These are phyloP conservation scores for Cordyceps pruinosa DNA, from an alignment of 2,329 filamentous ascomycete species.

Conservation along the genomic window DNA sequence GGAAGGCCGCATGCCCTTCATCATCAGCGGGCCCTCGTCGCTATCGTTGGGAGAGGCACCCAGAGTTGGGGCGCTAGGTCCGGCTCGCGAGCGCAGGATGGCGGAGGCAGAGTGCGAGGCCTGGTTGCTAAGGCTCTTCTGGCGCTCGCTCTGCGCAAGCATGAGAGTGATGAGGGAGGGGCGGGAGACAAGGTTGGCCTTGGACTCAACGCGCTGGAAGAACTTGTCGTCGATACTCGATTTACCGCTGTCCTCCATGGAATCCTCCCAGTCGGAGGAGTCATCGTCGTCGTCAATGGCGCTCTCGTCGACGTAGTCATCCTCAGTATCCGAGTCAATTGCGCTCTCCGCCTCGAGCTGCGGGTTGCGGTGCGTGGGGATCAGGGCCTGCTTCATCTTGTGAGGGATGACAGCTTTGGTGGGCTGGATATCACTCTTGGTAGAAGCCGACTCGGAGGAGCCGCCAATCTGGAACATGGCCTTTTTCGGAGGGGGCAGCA, in stretches of 20 bases:
- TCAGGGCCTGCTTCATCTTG: slow-evolving; percentile 73
- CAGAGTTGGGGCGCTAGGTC: slow-evolving; percentile 36
- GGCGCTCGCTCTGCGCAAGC: slow-evolving; percentile 70
- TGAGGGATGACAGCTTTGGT: slow-evolving; percentile 33
- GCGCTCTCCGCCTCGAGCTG: slow-evolving; percentile 49
- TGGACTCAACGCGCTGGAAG: slow-evolving; percentile 89
- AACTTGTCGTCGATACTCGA: slow-evolving; percentile 76
- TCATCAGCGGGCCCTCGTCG: slow-evolving; percentile 55
- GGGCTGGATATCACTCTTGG: slow-evolving; percentile 47
- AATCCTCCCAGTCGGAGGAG: slow-evolving; percentile 55
- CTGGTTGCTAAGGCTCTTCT: slow-evolving; percentile 60
- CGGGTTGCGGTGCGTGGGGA: slow-evolving; percentile 59
- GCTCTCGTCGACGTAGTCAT: slow-evolving; percentile 71
- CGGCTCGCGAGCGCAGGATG: slow-evolving; percentile 55
- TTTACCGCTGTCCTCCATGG: slow-evolving; percentile 72
- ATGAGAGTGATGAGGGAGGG: slow-evolving; percentile 85
- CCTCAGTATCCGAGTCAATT: slow-evolving; percentile 54
- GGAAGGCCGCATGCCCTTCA: slow-evolving; percentile 51
- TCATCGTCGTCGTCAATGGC: slow-evolving; percentile 71
- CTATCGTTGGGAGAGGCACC: slow-evolving; percentile 50
- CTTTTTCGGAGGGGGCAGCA: slow-evolving; percentile 25
- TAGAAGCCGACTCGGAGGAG: slow-evolving; percentile 69
- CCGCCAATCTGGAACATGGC: slow-evolving; percentile 47
- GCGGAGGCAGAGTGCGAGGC: slow-evolving; percentile 63
- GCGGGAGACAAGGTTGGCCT: slow-evolving; percentile 74